phyloP scores from a whole-genome alignment of 768 basidiomycete genomes.

The Boletus subcaerulescens region DNA sequence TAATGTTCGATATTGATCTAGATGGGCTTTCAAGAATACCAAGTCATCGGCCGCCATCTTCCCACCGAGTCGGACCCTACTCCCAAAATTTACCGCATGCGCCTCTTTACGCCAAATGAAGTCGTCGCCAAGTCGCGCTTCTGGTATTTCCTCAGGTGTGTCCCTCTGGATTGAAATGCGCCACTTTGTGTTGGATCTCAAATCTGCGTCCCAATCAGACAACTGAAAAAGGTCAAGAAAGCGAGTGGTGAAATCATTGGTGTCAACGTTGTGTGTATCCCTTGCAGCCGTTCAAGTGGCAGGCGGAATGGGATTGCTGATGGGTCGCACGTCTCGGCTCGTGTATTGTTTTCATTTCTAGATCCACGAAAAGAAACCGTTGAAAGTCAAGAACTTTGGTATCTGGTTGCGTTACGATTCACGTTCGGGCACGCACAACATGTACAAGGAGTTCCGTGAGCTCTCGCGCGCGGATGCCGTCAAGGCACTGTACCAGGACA shows the following conservation, averaged over 20 bases:
- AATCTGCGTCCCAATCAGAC: conserved; percentile 43
- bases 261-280: conserved; percentile 91
- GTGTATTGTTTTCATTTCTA: conserved; percentile 39
- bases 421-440: conserved; percentile 99
- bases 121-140: conserved; percentile 99
- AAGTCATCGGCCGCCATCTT: conserved; percentile 96
- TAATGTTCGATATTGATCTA: conserved; percentile 24
- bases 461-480: conserved; percentile 93
- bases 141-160: conserved; percentile 98
- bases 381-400: conserved; percentile 99
- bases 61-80: conserved; percentile 90
- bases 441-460: conserved; percentile 99
- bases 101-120: conserved; percentile 98
- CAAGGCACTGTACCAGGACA: conserved; percentile 97
- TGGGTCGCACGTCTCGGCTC: conserved; percentile 14
- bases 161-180: neutral
- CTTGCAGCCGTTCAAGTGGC: conserved; percentile 81
- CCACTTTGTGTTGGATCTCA: neutral
- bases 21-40: conserved; percentile 89
- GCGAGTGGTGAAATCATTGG: conserved; percentile 99
- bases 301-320: conserved; percentile 73
- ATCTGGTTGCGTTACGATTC: conserved; percentile 99
- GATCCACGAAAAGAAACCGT: conserved; percentile 97
- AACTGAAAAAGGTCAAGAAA: conserved; percentile 99
- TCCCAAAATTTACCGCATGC: conserved; percentile 99